Conservation (phyloP, 768 basidiomycete species). For the Cyathus striatus region DNA sequence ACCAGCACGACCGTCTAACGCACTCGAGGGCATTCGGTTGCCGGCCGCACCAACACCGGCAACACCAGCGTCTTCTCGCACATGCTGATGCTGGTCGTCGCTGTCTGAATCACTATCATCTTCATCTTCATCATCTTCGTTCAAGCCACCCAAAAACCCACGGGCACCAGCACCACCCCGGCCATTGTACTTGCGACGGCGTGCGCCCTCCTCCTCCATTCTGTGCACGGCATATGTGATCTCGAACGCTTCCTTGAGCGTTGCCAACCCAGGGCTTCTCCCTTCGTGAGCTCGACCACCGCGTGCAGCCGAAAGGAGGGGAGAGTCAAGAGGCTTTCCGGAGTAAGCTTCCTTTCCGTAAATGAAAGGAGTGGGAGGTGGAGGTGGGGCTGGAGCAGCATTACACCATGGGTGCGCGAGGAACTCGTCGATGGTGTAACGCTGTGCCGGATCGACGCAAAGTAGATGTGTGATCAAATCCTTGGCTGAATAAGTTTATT, state of each 20-base stretch:
- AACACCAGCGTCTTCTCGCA: constrained; percentile 20
- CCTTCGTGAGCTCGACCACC: constrained; percentile 66
- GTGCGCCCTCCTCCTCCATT: constrained; percentile 97
- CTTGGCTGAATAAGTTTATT: constrained; percentile 56
- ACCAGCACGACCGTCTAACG: constrained; percentile 31
- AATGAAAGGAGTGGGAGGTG: constrained; percentile 59
- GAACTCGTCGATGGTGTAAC: constrained; percentile 98
- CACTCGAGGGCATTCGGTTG: constrained; percentile 1
- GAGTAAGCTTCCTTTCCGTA: constrained; percentile 30
- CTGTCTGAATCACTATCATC: constrained; percentile 24
- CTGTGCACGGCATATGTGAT: constrained; percentile 98
- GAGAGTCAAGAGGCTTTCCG: constrained; percentile 74
- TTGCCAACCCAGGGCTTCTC: constrained; percentile 87
- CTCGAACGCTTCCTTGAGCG: constrained; percentile 97
- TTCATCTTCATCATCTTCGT: constrained; percentile 87
- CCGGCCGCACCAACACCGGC: constrained; percentile 8
- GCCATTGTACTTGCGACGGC: constrained; percentile 76
- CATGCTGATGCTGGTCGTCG: constrained; percentile 38
- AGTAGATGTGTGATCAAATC: constrained; percentile 92
- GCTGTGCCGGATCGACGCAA: constrained; percentile 91
- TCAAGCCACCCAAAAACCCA: constrained; percentile 79
- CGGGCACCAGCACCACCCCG: constrained; percentile 71
- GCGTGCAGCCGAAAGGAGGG: constrained; percentile 75
- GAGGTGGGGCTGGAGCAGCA: constrained; percentile 55
- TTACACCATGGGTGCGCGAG: constrained; percentile 95